Evolutionary conservation across 352 stramenopile genomes (phyloP), one percentile per base, ranked within the genome.

Genomic region (Pythium myriotylum): DNA sequence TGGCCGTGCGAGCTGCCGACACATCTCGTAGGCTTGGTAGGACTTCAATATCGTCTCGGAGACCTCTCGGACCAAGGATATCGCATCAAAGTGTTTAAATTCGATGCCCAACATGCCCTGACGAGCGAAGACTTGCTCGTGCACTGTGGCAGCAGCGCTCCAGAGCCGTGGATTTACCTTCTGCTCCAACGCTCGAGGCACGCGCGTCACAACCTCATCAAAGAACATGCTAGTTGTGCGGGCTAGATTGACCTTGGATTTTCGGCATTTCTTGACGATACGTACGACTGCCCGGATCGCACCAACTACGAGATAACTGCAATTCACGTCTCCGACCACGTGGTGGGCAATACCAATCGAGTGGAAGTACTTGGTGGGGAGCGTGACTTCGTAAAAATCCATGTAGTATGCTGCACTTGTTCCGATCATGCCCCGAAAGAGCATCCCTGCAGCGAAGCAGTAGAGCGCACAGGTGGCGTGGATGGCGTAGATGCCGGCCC

Each of bases 21-120:
- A 59, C 61, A 73, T 70, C n/a, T 35, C 39, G 27, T 73, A 69
- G 7, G 53, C 65, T 17, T 73, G 65, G 24, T 45, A 23, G 7
- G 61, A 61, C 51, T 74, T 56, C 12, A 74, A 39, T 5, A 51
- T 12, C 7, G 40, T 32, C 33, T 73, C 60, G 8, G 67, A 20
- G 29, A 69, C 24, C 57, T 74, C 62, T 14, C 55, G 61, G 8
- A 32, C 19, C 13, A 68, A 37, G 22, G 64, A 68, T 9, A 74
- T 24, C 9, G 58, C 14, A 3, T 70, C 56, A 37, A 74, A 74
- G 32, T 74, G 40, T 32, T 41, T 22, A 46, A 56, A 60, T 16
- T 67, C 51, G 39, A 74, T 51, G 20, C 67, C 62, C 23, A 74
- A 64, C n/a, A 70, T 7, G 13, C 55, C 46, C 6, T 39, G 23